Percentiles rank a stretch among this genome's conserved stretches.
These are phyloP conservation scores for Samsoniella hepiali DNA, from an alignment of 2,329 filamentous ascomycete species.

Conservation along the genomic window DNA sequence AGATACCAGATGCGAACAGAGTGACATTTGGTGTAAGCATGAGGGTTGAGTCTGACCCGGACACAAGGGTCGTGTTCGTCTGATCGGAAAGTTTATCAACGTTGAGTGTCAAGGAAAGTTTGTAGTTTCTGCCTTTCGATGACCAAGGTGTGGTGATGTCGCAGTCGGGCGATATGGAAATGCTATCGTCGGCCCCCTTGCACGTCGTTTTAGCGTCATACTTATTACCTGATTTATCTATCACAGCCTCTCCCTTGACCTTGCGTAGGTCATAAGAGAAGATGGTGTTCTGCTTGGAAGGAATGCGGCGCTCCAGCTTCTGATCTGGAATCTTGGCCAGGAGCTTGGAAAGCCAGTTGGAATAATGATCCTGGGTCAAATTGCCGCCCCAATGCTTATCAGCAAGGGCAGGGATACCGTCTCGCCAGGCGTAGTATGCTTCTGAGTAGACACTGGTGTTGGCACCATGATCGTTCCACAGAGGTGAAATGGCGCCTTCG, in stretches of 20 bases:
- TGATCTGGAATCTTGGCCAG: conserved; percentile 22
- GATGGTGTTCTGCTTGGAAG: conserved; percentile 21
- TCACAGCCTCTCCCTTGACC: conserved; percentile 10
- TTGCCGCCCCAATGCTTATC: conserved; percentile 29
- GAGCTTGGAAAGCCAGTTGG: conserved; percentile 20
- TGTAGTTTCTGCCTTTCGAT: conserved; percentile 57
- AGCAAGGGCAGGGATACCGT: conserved; percentile 26
- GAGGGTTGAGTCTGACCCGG: conserved; percentile 43
- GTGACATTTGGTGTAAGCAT: conserved; percentile 37
- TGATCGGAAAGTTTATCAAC: conserved; percentile 30
- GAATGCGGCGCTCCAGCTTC: conserved; percentile 24
- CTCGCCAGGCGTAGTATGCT: conserved; percentile 27
- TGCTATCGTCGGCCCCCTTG: conserved; percentile 26
- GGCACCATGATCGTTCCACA: conserved; percentile 28
- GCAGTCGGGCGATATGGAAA: conserved; percentile 38
- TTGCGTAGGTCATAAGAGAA: conserved; percentile 25
- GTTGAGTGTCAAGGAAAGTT: conserved; percentile 43
- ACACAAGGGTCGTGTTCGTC: conserved; percentile 39
- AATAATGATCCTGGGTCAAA: conserved; percentile 18
- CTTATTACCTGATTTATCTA: conserved; percentile 23
- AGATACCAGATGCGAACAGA: conserved; percentile 34
- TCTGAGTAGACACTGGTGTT: conserved; percentile 27
- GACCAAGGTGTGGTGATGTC: conserved; percentile 43
- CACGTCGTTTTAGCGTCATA: conserved; percentile 37
- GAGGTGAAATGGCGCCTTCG: conserved; percentile 24